Evolutionary conservation across 1,284 basidiomycete species (phyloP), one percentile per base, ranked within the genome.

Genomic region (Ustanciosporium gigantosporum): DNA sequence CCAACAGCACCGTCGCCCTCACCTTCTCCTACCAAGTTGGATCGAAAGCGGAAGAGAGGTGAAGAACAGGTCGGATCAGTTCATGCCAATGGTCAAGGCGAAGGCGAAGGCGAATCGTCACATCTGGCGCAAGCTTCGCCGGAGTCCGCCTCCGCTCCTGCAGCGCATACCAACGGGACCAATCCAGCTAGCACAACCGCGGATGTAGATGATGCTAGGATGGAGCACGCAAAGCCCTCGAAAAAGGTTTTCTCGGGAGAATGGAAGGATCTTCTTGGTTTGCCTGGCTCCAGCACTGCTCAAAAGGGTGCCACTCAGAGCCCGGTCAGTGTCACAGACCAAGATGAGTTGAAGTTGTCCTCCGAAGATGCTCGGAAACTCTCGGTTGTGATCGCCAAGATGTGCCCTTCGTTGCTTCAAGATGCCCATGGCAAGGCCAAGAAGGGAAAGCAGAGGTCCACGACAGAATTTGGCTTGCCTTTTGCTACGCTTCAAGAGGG

Each of bases 41-140:
- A 62, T 20, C 59, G 59, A 34, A 62, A 56, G 31, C 59, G 59
- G 16, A 62, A 56, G 31, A 51, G 52, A 29, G 31, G 14, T 5
- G 59, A 62, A 14, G 59, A 56, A 29, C n/a, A n/a, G n/a, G n/a
- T n/a, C n/a, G n/a, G n/a, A n/a, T n/a, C n/a, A n/a, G n/a, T n/a
- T n/a, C n/a, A n/a, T n/a, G n/a, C n/a, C n/a, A n/a, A n/a, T n/a
- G n/a, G n/a, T n/a, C n/a, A n/a, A n/a, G n/a, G n/a, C n/a, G n/a
- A n/a, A n/a, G n/a, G n/a, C n/a, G n/a, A n/a, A n/a, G n/a, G n/a
- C n/a, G n/a, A n/a, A n/a, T n/a, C n/a, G n/a, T n/a, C n/a, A n/a
- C n/a, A n/a, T n/a, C n/a, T n/a, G n/a, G n/a, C n/a, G n/a, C n/a
- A n/a, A n/a, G n/a, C n/a, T n/a, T n/a, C n/a, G n/a, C n/a, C 27